Conservation (phyloP, 257 asterid species). For the Nicotiana paniculata region DNA sequence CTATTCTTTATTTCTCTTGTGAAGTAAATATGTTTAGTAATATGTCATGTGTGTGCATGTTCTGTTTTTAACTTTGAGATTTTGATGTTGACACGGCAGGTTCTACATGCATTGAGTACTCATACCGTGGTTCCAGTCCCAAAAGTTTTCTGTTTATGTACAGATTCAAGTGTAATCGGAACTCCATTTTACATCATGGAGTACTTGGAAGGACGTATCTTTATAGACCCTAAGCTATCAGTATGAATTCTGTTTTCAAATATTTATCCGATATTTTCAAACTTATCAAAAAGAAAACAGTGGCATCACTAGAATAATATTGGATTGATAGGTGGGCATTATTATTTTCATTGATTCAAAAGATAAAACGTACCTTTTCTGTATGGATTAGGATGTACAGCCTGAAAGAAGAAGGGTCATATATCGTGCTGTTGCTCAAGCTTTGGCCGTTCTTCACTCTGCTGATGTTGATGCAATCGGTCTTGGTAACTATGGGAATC, state of each 20-base stretch:
- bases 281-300: background rate
- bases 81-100: conserved; percentile 42
- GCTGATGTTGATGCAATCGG: conserved; percentile 75
- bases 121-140: conserved; percentile 84
- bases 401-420: conserved; percentile 64
- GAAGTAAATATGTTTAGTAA: background rate
- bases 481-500: conserved; percentile 65
- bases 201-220: conserved; percentile 92
- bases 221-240: conserved; percentile 71
- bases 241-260: conserved; percentile 28
- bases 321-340: background rate
- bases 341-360: background rate
- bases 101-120: conserved; percentile 71
- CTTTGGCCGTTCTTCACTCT: conserved; percentile 81
- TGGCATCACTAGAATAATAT: background rate
- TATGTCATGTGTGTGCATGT: background rate
- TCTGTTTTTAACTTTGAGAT: background rate
- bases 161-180: conserved; percentile 74
- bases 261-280: background rate
- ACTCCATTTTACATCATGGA: conserved; percentile 97
- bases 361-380: conserved; percentile 6
- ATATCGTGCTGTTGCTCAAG: conserved; percentile 72
- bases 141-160: conserved; percentile 81
- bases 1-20: background rate
- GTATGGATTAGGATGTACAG: conserved; percentile 42